Evolutionary conservation across 768 basidiomycete species (phyloP).

Genomic region (Mycena crocata): DNA sequence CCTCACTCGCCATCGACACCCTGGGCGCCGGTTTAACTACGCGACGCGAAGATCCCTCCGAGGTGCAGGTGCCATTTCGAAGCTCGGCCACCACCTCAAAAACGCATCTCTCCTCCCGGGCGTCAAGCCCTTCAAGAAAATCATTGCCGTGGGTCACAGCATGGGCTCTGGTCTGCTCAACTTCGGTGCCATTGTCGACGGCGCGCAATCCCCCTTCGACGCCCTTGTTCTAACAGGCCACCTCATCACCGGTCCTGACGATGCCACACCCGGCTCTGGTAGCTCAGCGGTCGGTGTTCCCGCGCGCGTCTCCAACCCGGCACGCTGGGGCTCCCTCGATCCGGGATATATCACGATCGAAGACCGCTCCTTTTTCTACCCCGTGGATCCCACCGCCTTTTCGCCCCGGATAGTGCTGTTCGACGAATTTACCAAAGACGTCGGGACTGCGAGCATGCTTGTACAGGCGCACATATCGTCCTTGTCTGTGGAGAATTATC

Average conservation of each 20-base stretch:
- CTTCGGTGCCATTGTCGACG: constrained; percentile 11
- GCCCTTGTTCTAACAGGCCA: not conserved
- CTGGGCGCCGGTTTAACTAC: constrained; percentile 3
- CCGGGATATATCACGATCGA: not conserved
- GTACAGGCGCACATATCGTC: not conserved
- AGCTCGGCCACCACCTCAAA: constrained; percentile 11
- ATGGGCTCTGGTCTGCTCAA: not conserved
- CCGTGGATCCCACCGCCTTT: not conserved
- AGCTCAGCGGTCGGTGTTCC: not conserved
- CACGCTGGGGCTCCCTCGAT: constrained; percentile 9
- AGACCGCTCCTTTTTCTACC: constrained; percentile 1
- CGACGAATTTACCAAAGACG: not conserved
- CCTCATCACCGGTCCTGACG: not conserved
- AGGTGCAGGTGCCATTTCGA: constrained; percentile 11
- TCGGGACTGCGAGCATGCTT: not conserved
- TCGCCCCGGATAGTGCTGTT: not conserved
- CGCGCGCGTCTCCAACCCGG: constrained; percentile 8
- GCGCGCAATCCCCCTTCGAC: constrained; percentile 8
- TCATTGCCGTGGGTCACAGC: constrained; percentile 8
- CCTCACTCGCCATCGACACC: constrained; percentile 7
- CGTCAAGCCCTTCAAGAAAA: constrained; percentile 1
- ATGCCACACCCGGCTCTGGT: not conserved
- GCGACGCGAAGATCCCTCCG: not conserved
- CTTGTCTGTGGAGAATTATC: not conserved
- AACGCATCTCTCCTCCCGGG: constrained; percentile 3